These are phyloP conservation scores for Ambrosia artemisiifolia DNA, from an alignment of 129 eudicot genomes.

Conservation along the genomic window DNA sequence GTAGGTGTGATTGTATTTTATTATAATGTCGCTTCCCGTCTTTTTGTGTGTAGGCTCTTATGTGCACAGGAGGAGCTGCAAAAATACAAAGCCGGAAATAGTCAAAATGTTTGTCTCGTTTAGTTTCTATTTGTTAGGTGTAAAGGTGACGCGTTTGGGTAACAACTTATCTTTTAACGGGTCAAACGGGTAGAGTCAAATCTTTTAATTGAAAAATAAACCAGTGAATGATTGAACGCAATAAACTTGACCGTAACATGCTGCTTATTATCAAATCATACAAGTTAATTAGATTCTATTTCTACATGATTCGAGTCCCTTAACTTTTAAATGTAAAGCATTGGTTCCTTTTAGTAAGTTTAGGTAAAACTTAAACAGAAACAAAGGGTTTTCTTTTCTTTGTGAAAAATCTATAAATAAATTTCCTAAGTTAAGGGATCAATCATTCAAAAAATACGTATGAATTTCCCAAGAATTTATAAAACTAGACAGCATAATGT, in stretches of 20 bases:
- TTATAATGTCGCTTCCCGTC: background rate
- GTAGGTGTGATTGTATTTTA: background rate
- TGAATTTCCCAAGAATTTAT: background rate
- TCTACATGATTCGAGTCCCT: background rate
- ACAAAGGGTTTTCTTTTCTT: background rate
- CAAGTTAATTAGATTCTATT: background rate
- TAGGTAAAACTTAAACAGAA: background rate
- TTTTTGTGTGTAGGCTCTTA: slow-evolving; percentile 46
- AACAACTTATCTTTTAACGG: background rate
- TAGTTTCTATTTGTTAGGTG: background rate
- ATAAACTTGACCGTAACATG: background rate
- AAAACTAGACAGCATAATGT: background rate
- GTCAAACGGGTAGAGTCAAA: background rate
- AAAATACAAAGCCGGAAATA: slow-evolving; percentile 62
- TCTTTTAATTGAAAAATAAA: background rate
- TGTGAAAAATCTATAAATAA: background rate
- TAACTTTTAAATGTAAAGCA: background rate
- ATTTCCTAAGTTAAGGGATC: background rate
- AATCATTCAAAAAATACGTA: background rate
- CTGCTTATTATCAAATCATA: background rate
- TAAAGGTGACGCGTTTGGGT: background rate
- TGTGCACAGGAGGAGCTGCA: slow-evolving; percentile 81
- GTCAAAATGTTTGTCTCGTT: slow-evolving; percentile 20
- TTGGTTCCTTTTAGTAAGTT: background rate
- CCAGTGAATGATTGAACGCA: background rate